phyloP scores from a whole-genome alignment of 345 rosid species.

The Lumnitzera littorea region DNA sequence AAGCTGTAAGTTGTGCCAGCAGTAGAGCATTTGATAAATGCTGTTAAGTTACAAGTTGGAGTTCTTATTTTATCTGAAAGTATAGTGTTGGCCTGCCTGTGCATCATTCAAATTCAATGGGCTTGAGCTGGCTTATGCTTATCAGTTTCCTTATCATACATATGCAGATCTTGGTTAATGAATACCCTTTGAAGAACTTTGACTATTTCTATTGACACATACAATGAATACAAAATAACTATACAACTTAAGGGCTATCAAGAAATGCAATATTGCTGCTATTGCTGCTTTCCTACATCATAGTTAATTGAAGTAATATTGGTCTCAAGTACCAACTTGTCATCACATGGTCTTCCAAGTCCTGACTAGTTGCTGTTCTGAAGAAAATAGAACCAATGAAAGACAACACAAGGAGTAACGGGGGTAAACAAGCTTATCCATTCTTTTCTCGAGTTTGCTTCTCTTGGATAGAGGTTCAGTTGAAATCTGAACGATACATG shows the following conservation, averaged over 20 bases:
- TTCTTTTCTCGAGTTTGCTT: slow-evolving; percentile 3
- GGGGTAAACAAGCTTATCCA: neutral
- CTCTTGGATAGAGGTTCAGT: neutral
- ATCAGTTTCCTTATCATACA: slow-evolving; percentile 27
- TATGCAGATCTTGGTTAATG: slow-evolving; percentile 25
- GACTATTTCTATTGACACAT: slow-evolving; percentile 27
- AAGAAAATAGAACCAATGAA: neutral
- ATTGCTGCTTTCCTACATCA: slow-evolving; percentile 19
- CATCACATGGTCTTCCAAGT: neutral
- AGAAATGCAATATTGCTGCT: slow-evolving; percentile 24
- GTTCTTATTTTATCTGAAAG: slow-evolving; percentile 21
- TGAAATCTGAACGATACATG: neutral
- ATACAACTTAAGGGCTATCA: slow-evolving; percentile 30
- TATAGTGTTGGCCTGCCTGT: slow-evolving; percentile 29
- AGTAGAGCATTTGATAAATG: neutral
- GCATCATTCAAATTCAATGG: slow-evolving; percentile 29
- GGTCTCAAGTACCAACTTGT: neutral
- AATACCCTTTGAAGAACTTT: slow-evolving; percentile 29
- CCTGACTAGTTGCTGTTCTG: neutral
- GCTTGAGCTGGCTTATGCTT: slow-evolving; percentile 24
- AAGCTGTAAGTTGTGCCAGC: neutral
- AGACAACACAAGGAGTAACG: neutral
- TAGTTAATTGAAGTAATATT: slow-evolving; percentile 16
- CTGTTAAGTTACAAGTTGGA: neutral
- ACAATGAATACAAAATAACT: slow-evolving; percentile 24